These are phyloP conservation scores for Gliomastix tumulicola DNA, from an alignment of 2,329 filamentous ascomycete species.

Conservation along the genomic window DNA sequence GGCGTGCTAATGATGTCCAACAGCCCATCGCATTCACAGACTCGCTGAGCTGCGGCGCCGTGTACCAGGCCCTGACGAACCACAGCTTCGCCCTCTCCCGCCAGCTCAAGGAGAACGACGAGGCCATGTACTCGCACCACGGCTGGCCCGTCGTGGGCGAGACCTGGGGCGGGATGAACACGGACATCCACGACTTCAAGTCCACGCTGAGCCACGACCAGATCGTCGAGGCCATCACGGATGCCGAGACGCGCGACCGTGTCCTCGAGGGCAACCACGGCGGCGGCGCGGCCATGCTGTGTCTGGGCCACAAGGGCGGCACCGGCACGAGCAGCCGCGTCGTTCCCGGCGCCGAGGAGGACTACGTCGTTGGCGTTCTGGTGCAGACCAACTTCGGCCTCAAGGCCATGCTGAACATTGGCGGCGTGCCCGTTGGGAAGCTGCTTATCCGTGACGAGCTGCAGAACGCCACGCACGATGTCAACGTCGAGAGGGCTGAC, in stretches of 20 bases:
- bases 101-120: constrained; percentile 27
- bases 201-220: constrained; percentile 44
- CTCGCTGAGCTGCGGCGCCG: constrained; percentile 45
- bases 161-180: constrained; percentile 53
- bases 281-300: constrained; percentile 58
- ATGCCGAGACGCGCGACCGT: constrained; percentile 34
- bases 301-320: constrained; percentile 57
- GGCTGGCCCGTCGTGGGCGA: constrained; percentile 55
- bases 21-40: constrained; percentile 53
- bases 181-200: constrained; percentile 46
- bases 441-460: constrained; percentile 42
- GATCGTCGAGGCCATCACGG: constrained; percentile 43
- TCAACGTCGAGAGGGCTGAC: constrained; percentile 49
- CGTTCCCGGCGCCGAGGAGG: constrained; percentile 8
- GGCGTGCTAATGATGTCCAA: too few species aligned
- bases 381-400: constrained; percentile 59
- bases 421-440: constrained; percentile 51
- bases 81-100: constrained; percentile 39
- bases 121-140: too few species aligned
- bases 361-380: constrained; percentile 50
- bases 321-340: constrained; percentile 54
- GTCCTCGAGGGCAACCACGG: constrained; percentile 54
- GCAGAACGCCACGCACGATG: constrained; percentile 13
- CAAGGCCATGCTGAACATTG: constrained; percentile 45
- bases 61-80: constrained; percentile 50